These are phyloP conservation scores for Zelopaecilomyces penicillatus DNA, from an alignment of 2,329 filamentous ascomycete species.

Conservation along the genomic window DNA sequence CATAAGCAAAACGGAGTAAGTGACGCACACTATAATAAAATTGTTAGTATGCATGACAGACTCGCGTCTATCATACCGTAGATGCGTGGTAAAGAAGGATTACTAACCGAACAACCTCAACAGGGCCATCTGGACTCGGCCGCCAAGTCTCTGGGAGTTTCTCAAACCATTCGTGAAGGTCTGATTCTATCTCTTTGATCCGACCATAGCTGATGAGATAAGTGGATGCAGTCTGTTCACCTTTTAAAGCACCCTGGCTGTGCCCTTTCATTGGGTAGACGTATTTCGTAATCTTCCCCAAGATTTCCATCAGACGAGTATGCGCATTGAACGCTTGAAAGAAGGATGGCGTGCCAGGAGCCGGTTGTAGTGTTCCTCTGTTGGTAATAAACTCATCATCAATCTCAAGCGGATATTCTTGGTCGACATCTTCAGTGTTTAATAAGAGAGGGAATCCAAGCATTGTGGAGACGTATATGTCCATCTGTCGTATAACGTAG, in stretches of 20 bases:
- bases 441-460: slow-evolving; percentile 59
- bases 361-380: slow-evolving; percentile 46
- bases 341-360: slow-evolving; percentile 47
- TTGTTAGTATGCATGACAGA: background rate
- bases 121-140: slow-evolving; percentile 67
- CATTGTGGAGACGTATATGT: slow-evolving; percentile 60
- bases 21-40: slow-evolving; percentile 51
- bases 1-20: slow-evolving; percentile 69
- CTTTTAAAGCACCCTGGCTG: slow-evolving; percentile 37
- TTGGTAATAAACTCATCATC: slow-evolving; percentile 61
- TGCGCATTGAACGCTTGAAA: slow-evolving; percentile 61
- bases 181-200: slow-evolving; percentile 56
- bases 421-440: slow-evolving; percentile 57
- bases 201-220: slow-evolving; percentile 56
- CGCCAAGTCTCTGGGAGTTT: slow-evolving; percentile 66
- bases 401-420: slow-evolving; percentile 54
- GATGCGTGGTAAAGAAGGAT: background rate
- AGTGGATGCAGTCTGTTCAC: slow-evolving; percentile 35
- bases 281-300: slow-evolving; percentile 55
- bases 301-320: slow-evolving; percentile 53
- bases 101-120: slow-evolving; percentile 66
- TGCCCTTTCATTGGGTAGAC: slow-evolving; percentile 57
- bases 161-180: slow-evolving; percentile 56
- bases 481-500: slow-evolving; percentile 61
- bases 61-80: background rate